Base-by-base conservation (phyloP, 345 rosid species). In the Crucihimalaya himalaica region DNA sequence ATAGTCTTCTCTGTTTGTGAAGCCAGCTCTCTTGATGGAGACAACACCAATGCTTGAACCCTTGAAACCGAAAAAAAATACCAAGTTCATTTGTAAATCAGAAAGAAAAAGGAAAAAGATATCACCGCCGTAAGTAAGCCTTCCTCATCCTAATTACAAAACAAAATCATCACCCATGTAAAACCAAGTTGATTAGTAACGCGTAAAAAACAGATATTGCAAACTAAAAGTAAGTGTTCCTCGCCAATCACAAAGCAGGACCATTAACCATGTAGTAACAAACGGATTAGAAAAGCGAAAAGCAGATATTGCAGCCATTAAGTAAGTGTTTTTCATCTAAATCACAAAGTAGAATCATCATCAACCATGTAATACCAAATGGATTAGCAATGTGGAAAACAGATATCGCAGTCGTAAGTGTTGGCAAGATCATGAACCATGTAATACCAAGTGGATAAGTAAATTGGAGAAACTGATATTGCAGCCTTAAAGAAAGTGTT, bases 1-100 rank as follows among this genome's bases (percentile, higher is more conserved):
- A 90, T 92, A 31, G 89, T 91, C 73, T 86, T 90, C 87, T 90
- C 96, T 19, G 99, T 95, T 79, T 92, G 99, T n/a, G 89, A 68
- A 29, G 99, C 97, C 73, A 92, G 74, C 61, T 95, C 99, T 78
- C 99, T 90, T 5, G 97, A 90, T 2, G 99, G 99, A 6, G 97
- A 95, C 84, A 90, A 80, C 21, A 95, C 91, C 82, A 90, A 82
- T 0, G 88, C 98, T 75, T 95, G 99, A 31, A 95, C 88, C 94
- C 97, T 92, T 47, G 8, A 45, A 14, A 43, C 48, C 51, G 2
- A 70, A 63, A 42, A 63, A 42, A 6, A 45, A 13, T 0, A 37
- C 8, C 12, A 56, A 74, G 2, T 58, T 34, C 32, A 57, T 34
- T 13, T 57, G 45, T 10, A 18, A 66, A 67, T 23, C 15, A 31